Base-by-base conservation (phyloP, 2,329 filamentous ascomycete genomes). In the Claviceps sp. region DNA sequence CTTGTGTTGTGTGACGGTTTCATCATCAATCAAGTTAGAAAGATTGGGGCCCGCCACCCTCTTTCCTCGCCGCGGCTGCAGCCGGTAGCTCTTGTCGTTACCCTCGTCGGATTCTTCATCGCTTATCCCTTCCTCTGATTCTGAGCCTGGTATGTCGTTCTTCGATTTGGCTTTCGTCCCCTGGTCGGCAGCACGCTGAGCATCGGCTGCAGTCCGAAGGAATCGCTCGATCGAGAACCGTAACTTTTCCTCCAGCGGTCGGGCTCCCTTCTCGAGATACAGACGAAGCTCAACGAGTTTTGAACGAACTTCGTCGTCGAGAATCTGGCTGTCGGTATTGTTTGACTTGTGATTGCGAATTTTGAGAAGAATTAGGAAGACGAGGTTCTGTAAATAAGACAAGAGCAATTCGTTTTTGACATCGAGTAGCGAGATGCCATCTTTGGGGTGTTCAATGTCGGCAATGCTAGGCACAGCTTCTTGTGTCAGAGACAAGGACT, bases 201-300 rank as follows among this genome's bases (percentile, higher is more conserved):
- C 77, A 58, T 91, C 84, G 55, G 95, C 86, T 38, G 89, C 89
- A 0, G 88, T 87, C 56, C 88, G 85, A 20, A 98, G 75, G 26
- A 96, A 89, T 64, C 95, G 93, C 67, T 97, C 91, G 61, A 98
- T 88, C 65, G 96, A 90, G 68, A 96, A 98, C 58, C 89, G 91
- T 55, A 98, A 71, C 60, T 90, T 86, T 58, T 85, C 85, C 68
- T 98, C 94, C 16, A 97, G 71, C 0, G 93, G 93, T 16, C 87
- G 82, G 3, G 95, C 86, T 57, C 93, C 94, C 64, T 89, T 89
- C 62, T 98, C 94, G 1, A 98, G 74, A 64, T 94, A 97, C 1
- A 96, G 75, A n/a, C 91, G 80, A 50, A 96, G 73, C 66, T 95
- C 89, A 17, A 90, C 82, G n/a, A 98, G 76, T 64, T 95, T 95